Evolutionary conservation across 2,329 filamentous ascomycete species (phyloP).

Genomic region (Lecanicillium sp.): DNA sequence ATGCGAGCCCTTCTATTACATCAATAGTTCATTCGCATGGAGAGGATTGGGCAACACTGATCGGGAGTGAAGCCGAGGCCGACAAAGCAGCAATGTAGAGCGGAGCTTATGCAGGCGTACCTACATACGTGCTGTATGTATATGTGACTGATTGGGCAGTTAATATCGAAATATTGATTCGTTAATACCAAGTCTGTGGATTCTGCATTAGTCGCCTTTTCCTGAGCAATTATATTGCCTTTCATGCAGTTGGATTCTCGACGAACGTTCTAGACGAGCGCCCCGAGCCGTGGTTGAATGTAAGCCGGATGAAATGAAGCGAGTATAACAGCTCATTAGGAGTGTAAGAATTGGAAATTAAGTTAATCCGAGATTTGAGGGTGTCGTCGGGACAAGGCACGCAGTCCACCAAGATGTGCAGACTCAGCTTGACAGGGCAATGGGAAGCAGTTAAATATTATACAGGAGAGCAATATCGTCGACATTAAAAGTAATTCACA

Average conservation of each 20-base stretch:
- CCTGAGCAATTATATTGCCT: not conserved
- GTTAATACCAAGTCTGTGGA: not conserved
- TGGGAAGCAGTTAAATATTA: too few relatives aligned
- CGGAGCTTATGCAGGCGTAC: slow-evolving; percentile 1
- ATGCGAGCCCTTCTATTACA: too few relatives aligned
- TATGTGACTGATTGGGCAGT: not conserved
- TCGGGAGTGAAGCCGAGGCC: not conserved
- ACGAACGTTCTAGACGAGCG: not conserved
- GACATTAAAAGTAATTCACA: too few relatives aligned
- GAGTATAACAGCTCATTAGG: too few relatives aligned
- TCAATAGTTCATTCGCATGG: not conserved
- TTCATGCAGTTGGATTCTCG: not conserved
- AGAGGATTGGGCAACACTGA: not conserved
- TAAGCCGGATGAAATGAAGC: too few relatives aligned
- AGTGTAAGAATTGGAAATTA: too few relatives aligned
- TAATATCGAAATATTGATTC: not conserved
- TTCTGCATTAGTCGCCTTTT: not conserved
- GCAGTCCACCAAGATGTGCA: too few relatives aligned
- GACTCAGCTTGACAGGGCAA: too few relatives aligned
- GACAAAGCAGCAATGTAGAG: not conserved
- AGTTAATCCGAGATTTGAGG: too few relatives aligned
- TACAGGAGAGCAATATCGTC: too few relatives aligned
- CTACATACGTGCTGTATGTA: not conserved
- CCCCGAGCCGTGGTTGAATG: not conserved
- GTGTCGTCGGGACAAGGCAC: too few relatives aligned